Percentiles rank a stretch among this genome's conserved stretches.
phyloP scores from a whole-genome alignment of 352 stramenopile genomes.

The Phytophthora fragariae region DNA sequence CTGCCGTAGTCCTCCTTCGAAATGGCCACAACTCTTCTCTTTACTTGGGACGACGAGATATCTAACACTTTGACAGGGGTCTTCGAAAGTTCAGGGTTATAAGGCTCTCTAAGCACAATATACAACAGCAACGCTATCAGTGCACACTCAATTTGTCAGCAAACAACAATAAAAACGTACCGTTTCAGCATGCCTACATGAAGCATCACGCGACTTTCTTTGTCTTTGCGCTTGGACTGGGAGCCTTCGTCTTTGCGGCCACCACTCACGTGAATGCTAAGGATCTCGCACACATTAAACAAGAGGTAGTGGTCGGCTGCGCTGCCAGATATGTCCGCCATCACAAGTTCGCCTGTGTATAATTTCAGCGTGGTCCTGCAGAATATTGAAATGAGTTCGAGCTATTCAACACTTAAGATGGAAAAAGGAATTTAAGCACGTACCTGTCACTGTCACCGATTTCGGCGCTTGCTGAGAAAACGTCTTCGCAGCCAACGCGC shows the following conservation, averaged over 20 bases:
- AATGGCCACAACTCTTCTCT: constrained; percentile 72
- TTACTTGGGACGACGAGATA: constrained; percentile 70
- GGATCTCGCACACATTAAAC: constrained; percentile 84
- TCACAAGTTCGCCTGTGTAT: constrained; percentile 73
- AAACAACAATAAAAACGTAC: constrained; percentile 34
- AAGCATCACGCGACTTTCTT: constrained; percentile 50
- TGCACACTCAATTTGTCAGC: not conserved
- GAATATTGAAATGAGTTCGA: not conserved
- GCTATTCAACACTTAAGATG: not conserved
- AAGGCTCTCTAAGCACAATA: constrained; percentile 47
- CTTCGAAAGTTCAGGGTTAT: constrained; percentile 58
- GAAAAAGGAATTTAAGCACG: constrained; percentile 2
- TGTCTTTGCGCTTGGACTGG: constrained; percentile 39
- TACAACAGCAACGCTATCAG: constrained; percentile 6
- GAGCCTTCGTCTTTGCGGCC: constrained; percentile 32
- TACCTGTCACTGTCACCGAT: constrained; percentile 74
- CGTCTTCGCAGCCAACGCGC: constrained; percentile 36
- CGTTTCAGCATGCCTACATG: constrained; percentile 71
- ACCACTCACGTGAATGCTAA: constrained; percentile 57
- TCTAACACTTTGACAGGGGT: constrained; percentile 51
- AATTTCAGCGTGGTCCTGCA: constrained; percentile 61
- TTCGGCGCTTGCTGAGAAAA: constrained; percentile 52
- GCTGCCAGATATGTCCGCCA: constrained; percentile 69
- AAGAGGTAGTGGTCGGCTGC: constrained; percentile 76
- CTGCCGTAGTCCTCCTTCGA: constrained; percentile 67